Evolutionary conservation across 2,329 filamentous ascomycete genomes (phyloP).

Genomic region (Colletotrichum simmondsii): DNA sequence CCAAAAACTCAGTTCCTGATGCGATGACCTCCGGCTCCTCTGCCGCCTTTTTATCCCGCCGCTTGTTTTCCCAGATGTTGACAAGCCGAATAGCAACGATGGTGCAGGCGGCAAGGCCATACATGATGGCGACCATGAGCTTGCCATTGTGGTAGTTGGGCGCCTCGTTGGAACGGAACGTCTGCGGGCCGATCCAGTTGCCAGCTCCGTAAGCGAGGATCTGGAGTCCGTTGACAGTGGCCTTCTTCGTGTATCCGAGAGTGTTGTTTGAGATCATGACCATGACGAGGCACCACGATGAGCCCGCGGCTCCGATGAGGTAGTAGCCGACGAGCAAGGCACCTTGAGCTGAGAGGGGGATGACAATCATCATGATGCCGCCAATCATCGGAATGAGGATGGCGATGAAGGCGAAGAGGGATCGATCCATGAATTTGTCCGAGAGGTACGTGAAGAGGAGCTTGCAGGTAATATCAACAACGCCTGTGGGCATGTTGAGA

Average conservation of each 20-base stretch:
- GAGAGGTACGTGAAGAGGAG: constrained; percentile 41
- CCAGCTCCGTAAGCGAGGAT: constrained; percentile 37
- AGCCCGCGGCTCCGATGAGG: constrained; percentile 38
- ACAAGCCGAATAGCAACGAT: constrained; percentile 35
- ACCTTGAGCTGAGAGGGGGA: constrained; percentile 38
- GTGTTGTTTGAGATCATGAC: constrained; percentile 43
- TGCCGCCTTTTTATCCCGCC: constrained; percentile 39
- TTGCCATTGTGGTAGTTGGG: constrained; percentile 40
- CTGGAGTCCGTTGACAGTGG: constrained; percentile 39
- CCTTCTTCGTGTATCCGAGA: constrained; percentile 43
- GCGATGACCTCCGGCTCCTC: constrained; percentile 27
- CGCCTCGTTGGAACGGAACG: constrained; percentile 38
- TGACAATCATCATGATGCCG: constrained; percentile 41
- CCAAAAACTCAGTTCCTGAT: constrained; percentile 37
- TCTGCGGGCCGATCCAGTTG: constrained; percentile 40
- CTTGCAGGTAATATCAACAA: constrained; percentile 35
- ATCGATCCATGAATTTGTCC: constrained; percentile 39
- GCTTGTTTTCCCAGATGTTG: constrained; percentile 39
- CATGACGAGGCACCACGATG: constrained; percentile 41
- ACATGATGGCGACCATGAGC: constrained; percentile 40
- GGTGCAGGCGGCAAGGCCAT: constrained; percentile 33
- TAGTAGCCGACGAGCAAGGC: constrained; percentile 39
- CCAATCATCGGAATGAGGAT: constrained; percentile 41
- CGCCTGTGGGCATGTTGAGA: constrained; percentile 37
- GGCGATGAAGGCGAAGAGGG: constrained; percentile 39